These are phyloP conservation scores for Blumeriella jaapii DNA, from an alignment of 2,329 filamentous ascomycete genomes.

Conservation along the genomic window DNA sequence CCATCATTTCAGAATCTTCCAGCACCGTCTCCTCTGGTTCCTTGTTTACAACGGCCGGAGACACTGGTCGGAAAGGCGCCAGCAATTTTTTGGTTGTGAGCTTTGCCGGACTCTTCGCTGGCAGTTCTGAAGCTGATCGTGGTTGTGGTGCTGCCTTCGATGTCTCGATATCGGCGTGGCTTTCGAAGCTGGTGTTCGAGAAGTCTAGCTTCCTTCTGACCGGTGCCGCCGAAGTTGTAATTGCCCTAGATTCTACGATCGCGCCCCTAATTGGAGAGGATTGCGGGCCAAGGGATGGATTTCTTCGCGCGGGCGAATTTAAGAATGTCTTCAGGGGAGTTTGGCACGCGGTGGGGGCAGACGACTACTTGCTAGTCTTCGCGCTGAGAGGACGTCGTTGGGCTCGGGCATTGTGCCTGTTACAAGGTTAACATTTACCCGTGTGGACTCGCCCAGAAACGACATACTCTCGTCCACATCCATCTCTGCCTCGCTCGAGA, in stretches of 20 bases:
- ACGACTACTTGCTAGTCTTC: slow-evolving; percentile 20
- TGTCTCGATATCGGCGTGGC: slow-evolving; percentile 3
- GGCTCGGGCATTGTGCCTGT: slow-evolving; percentile 40
- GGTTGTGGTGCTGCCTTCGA: slow-evolving; percentile 12
- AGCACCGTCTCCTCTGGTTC: slow-evolving; percentile 27
- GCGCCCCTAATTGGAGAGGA: slow-evolving; percentile 24
- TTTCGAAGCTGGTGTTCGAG: slow-evolving; percentile 18
- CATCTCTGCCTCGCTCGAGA: slow-evolving; percentile 46
- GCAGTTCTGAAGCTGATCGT: slow-evolving; percentile 11
- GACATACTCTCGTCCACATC: slow-evolving; percentile 48
- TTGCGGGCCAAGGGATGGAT: slow-evolving; percentile 23
- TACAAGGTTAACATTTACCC: slow-evolving; percentile 8
- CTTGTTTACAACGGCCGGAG: slow-evolving; percentile 2
- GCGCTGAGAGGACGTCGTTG: slow-evolving; percentile 32
- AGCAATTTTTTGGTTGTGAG: slow-evolving; percentile 17
- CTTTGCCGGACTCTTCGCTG: slow-evolving; percentile 10
- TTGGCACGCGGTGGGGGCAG: slow-evolving; percentile 26
- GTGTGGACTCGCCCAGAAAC: neutral
- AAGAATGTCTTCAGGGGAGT: slow-evolving; percentile 27
- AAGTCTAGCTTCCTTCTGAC: slow-evolving; percentile 27
- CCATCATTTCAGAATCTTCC: slow-evolving; percentile 41
- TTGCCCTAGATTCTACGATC: slow-evolving; percentile 18
- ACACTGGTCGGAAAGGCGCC: slow-evolving; percentile 5
- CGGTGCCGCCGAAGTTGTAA: slow-evolving; percentile 14
- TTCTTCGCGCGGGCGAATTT: slow-evolving; percentile 26